Percentiles rank a stretch among this genome's conserved stretches.
Conservation (phyloP, 1,284 basidiomycete species). For the Tremellales sp. region DNA sequence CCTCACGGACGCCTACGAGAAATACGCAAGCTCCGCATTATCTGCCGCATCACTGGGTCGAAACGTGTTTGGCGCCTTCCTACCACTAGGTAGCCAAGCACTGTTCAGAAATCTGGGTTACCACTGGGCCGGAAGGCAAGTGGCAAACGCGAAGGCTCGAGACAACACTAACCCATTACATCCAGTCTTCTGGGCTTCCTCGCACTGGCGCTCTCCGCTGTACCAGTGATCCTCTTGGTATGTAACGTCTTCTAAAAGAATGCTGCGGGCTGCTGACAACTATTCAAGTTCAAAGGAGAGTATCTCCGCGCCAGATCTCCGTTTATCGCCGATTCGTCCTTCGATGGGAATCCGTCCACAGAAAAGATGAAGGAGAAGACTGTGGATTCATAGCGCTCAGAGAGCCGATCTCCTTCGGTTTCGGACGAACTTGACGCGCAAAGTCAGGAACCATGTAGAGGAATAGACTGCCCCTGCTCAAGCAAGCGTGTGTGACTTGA, state of each 20-base stretch:
- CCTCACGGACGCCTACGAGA: slow-evolving; percentile 13
- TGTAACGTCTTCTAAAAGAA: neutral
- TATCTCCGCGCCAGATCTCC: slow-evolving; percentile 8
- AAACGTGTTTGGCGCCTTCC: slow-evolving; percentile 10
- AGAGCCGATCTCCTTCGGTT: no score
- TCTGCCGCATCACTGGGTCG: slow-evolving; percentile 12
- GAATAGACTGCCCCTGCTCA: no score
- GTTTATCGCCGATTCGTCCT: slow-evolving; percentile 8
- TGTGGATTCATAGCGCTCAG: no score
- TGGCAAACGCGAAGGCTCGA: neutral
- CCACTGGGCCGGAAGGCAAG: slow-evolving; percentile 10
- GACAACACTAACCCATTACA: no score
- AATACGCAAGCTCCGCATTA: slow-evolving; percentile 11
- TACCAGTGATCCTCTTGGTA: slow-evolving; percentile 15
- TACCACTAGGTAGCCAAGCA: slow-evolving; percentile 10
- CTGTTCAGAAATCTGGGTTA: slow-evolving; percentile 14
- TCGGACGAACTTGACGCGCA: no score
- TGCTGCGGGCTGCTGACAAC: neutral
- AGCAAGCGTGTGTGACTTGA: no score
- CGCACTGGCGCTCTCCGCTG: slow-evolving; percentile 9
- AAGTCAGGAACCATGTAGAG: no score
- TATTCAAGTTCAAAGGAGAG: slow-evolving; percentile 7
- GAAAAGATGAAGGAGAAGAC: no score
- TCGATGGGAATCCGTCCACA: no score
- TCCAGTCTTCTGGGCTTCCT: slow-evolving; percentile 11